phyloP scores from a whole-genome alignment of 2,329 filamentous ascomycete species.

The Purpureocillium lavendulum region DNA sequence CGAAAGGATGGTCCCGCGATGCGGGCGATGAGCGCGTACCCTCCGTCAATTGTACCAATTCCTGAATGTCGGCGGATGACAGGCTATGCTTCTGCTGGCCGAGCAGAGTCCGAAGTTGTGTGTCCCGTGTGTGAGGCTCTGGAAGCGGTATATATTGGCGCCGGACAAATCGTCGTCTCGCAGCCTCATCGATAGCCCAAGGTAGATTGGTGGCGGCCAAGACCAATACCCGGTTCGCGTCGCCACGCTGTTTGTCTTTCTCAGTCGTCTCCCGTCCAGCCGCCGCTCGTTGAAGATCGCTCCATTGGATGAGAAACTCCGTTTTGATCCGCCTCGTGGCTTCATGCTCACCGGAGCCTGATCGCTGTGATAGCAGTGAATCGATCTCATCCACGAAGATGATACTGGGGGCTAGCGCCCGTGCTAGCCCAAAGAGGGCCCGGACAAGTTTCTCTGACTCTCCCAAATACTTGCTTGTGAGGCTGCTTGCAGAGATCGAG shows the following conservation, averaged over 20 bases:
- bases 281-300: conserved; percentile 82
- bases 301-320: conserved; percentile 97
- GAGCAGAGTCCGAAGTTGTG: conserved; percentile 71
- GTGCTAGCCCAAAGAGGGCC: conserved; percentile 84
- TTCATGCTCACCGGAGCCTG: conserved; percentile 81
- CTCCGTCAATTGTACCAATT: conserved; percentile 73
- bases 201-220: conserved; percentile 92
- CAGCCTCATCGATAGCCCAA: conserved; percentile 97
- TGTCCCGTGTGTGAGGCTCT: conserved; percentile 70
- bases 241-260: conserved; percentile 62
- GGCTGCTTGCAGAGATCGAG: conserved; percentile 86
- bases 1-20: too few species aligned
- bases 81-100: conserved; percentile 83
- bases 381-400: conserved; percentile 99
- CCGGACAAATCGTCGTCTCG: conserved; percentile 79
- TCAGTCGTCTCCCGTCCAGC: conserved; percentile 68
- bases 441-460: conserved; percentile 95
- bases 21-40: conserved; percentile 43
- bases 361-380: conserved; percentile 77
- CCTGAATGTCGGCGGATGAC: conserved; percentile 60
- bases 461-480: conserved; percentile 93
- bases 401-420: conserved; percentile 82
- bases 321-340: conserved; percentile 92
- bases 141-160: conserved; percentile 94
- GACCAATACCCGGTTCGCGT: conserved; percentile 83